Evolutionary conservation across 2,329 filamentous ascomycete genomes (phyloP).

Genomic region (Exophiala sp.): DNA sequence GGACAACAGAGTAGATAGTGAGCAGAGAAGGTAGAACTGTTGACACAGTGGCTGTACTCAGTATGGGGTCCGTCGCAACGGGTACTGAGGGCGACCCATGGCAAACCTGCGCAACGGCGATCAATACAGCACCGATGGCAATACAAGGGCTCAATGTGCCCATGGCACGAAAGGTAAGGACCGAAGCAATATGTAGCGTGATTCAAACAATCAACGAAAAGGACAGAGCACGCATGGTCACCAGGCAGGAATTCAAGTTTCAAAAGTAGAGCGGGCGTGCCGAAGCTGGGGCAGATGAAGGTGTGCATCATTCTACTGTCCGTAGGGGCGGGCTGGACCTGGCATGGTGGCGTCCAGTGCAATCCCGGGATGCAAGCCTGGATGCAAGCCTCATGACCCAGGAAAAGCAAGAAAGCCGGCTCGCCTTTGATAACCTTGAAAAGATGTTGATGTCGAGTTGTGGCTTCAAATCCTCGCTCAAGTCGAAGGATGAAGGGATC

Average conservation of each 20-base stretch:
- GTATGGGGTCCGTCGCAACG: conserved; percentile 21
- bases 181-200: conserved; percentile 3
- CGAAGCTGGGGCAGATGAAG: neutral
- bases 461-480: neutral
- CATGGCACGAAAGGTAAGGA: conserved; percentile 8
- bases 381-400: no score
- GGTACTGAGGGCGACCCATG: conserved; percentile 18
- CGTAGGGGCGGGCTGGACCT: neutral
- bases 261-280: neutral
- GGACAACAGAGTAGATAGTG: conserved; percentile 20
- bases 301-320: neutral
- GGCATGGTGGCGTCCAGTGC: no score
- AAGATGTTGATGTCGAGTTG: neutral
- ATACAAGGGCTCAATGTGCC: conserved; percentile 11
- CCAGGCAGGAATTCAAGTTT: neutral
- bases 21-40: conserved; percentile 16
- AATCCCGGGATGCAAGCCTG: no score
- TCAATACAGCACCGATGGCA: conserved; percentile 8
- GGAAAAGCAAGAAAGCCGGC: no score
- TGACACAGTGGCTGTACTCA: conserved; percentile 13
- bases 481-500: neutral
- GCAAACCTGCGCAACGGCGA: conserved; percentile 7
- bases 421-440: neutral
- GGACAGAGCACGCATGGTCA: conserved; percentile 1
- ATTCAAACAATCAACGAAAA: no score